Base-by-base conservation (phyloP, 306 rosid genomes). In the Echinosophora koreensis region DNA sequence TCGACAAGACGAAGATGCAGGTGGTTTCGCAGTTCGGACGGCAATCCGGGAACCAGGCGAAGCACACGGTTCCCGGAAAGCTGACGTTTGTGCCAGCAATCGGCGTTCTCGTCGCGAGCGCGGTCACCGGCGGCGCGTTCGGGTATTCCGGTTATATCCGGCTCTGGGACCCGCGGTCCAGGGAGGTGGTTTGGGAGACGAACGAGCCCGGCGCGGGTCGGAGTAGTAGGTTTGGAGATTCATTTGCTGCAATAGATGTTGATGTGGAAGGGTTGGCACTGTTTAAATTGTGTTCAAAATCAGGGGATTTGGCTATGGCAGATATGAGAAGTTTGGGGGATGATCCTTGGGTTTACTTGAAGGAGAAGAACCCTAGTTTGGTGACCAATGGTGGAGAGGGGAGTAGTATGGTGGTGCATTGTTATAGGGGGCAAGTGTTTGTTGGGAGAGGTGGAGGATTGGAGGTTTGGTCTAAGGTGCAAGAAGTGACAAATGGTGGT, bases 271-370 rank as follows among this genome's bases (percentile, higher is more conserved):
- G 80, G 69, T 82, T 84, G 77, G 61, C 58, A 2, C 58, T 94
- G 63, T 92, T 90, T 76, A 94, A 92, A 87, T 66, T 94, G 3
- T 94, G 97, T 66, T 94, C 98, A 0, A 85, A 87, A 76, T 92
- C 94, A 0, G 96, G 97, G 38, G 97, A 94, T 84, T 81, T 94
- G 77, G 98, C 86, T 63, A 80, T 92, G 93, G 97, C 97, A 9
- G 98, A 94, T 9, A 39, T 94, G 86, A 83, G 96, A 59, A 84
- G 81, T 9, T 82, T 94, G 63, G 80, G 87, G 13, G 93, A 90
- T 14, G 97, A 94, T 83, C 97, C 95, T 17, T 94, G 97, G 98
- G 72, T 89, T 56, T 94, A 94, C 81, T 81, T 94, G 83, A 84
- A 89, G 54, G 98, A 94, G 69, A 89, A 86, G 44, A 89, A 92